phyloP scores from a whole-genome alignment of 2,329 filamentous ascomycete species.

The Botrytis sinoallii region DNA sequence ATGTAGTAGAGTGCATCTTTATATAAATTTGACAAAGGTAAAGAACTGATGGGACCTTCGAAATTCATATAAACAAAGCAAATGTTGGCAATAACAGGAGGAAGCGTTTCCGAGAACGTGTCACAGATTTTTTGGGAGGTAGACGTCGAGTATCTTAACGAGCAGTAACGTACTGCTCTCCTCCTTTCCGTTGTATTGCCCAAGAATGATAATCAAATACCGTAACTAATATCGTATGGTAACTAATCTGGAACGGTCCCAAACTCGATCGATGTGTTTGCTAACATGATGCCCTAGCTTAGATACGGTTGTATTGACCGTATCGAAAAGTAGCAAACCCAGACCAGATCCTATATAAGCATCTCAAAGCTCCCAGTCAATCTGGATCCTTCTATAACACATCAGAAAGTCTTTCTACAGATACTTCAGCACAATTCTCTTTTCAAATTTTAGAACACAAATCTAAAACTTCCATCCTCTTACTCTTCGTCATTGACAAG shows the following conservation, averaged over 20 bases:
- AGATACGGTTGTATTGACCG: background rate
- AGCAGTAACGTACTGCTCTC: background rate
- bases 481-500: background rate
- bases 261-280: background rate
- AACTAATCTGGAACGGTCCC: accelerated
- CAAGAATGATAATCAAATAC: accelerated
- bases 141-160: no score
- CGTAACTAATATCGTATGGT: background rate
- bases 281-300: background rate
- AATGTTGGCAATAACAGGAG: background rate
- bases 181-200: accelerated
- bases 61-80: background rate
- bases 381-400: background rate
- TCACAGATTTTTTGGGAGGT: no score
- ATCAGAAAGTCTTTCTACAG: background rate
- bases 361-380: background rate
- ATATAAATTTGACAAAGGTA: background rate
- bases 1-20: background rate
- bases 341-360: background rate
- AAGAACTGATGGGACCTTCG: accelerated
- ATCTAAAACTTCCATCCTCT: background rate
- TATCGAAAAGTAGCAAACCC: background rate
- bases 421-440: background rate
- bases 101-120: no score
- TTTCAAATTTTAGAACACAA: background rate